These are phyloP conservation scores for Pythium guiyangense DNA, from an alignment of 352 stramenopile species.

Conservation along the genomic window DNA sequence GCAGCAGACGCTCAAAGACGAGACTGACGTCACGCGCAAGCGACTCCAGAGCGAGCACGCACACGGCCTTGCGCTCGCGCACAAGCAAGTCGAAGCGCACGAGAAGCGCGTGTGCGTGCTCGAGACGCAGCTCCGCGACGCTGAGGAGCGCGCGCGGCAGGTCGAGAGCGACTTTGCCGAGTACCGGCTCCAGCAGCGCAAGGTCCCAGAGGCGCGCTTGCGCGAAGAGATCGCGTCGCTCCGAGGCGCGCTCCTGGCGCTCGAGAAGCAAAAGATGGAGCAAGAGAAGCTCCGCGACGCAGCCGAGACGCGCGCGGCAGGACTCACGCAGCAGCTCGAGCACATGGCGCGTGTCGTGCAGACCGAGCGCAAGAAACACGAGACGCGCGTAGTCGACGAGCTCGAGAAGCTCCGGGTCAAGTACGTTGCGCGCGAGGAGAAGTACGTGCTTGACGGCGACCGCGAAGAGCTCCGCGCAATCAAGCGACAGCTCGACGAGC, in stretches of 20 bases:
- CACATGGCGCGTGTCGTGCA: conserved; percentile 44
- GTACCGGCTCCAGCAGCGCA: conserved; percentile 68
- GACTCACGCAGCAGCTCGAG: conserved; percentile 56
- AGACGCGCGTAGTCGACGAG: conserved; percentile 53
- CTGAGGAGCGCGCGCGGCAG: conserved; percentile 43
- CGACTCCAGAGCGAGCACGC: conserved; percentile 57
- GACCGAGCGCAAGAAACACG: conserved; percentile 67
- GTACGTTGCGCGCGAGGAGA: conserved; percentile 75
- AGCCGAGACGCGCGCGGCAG: conserved; percentile 27
- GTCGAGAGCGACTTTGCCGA: conserved; percentile 68
- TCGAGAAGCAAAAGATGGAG: conserved; percentile 57
- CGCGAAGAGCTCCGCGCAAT: conserved; percentile 76
- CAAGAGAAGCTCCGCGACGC: conserved; percentile 33
- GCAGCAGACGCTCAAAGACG: conserved; percentile 44
- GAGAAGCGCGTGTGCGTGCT: conserved; percentile 38
- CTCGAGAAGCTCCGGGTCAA: conserved; percentile 79
- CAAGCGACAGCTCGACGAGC: conserved; percentile 75
- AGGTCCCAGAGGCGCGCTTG: conserved; percentile 59
- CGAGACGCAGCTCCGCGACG: conserved; percentile 34
- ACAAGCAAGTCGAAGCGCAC: conserved; percentile 49
- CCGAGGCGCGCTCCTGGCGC: conserved; percentile 41
- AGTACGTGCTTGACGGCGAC: conserved; percentile 73
- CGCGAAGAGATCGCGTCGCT: conserved; percentile 67
- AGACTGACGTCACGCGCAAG: conserved; percentile 49
- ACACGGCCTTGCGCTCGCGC: conserved; percentile 42